Percentiles rank a stretch among this genome's conserved stretches.
Evolutionary conservation across 2,329 filamentous ascomycete species (phyloP).

Genomic region (Verticillium zaregamsianum): DNA sequence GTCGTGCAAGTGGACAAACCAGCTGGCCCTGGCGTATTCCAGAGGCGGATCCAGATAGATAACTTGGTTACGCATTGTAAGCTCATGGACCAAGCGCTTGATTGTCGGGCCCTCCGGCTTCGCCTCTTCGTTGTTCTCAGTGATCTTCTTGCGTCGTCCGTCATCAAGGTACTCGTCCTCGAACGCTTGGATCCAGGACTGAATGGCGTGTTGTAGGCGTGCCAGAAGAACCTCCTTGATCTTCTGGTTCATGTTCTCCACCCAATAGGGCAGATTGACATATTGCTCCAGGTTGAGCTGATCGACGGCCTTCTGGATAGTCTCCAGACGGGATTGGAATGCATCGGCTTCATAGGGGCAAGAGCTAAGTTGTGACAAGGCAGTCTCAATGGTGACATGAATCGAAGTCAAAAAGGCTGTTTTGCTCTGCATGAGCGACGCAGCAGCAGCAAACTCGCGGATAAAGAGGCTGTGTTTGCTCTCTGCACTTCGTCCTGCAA

Average conservation of each 20-base stretch:
- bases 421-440: slow-evolving; percentile 85
- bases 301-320: slow-evolving; percentile 88
- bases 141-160: slow-evolving; percentile 46
- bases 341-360: slow-evolving; percentile 79
- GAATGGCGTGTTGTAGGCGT: slow-evolving; percentile 81
- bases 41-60: slow-evolving; percentile 94
- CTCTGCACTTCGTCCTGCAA: slow-evolving; percentile 56
- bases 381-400: slow-evolving; percentile 75
- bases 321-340: slow-evolving; percentile 76
- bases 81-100: slow-evolving; percentile 76
- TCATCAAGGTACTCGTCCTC: slow-evolving; percentile 55
- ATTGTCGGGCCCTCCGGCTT: slow-evolving; percentile 59
- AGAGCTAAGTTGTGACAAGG: slow-evolving; percentile 74
- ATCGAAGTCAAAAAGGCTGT: slow-evolving; percentile 74
- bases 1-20: slow-evolving; percentile 86
- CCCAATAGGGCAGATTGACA: slow-evolving; percentile 88
- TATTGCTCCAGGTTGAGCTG: slow-evolving; percentile 96
- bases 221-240: slow-evolving; percentile 76
- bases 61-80: slow-evolving; percentile 96
- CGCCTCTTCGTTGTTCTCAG: slow-evolving; percentile 35
- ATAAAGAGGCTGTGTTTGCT: slow-evolving; percentile 97
- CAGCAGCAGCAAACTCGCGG: slow-evolving; percentile 82
- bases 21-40: slow-evolving; percentile 86
- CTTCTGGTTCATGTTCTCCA: slow-evolving; percentile 77
- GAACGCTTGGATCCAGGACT: slow-evolving; percentile 84